Base-by-base conservation (phyloP, 2,329 filamentous ascomycete genomes). In the Orbilia javanica region DNA sequence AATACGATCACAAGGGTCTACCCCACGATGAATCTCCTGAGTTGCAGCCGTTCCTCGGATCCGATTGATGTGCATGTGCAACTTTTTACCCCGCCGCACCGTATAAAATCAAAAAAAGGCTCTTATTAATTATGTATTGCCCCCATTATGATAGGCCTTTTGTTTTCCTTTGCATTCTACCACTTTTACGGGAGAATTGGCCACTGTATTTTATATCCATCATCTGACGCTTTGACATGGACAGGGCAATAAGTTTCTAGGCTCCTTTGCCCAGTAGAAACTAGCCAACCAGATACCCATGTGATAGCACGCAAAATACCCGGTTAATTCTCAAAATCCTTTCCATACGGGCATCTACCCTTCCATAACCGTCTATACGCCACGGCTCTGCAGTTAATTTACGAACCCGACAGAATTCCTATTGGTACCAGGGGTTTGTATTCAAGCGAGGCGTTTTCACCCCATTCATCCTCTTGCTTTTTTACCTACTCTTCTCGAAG, bases 41-140 rank as follows among this genome's bases (percentile, higher is more conserved):
- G 48, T 63, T 77, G 60, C 73, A 66, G 73, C 66, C 36, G 67
- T 67, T 62, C 65, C 60, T 77, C 73, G 66, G 73, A 71, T 71
- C 73, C 73, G 63, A 71, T 77, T 50, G 50, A 77, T 71, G 73
- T 60, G 64, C 65, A 71, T 66, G 65, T 60, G 69, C 60, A 34
- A 73, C 42, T 44, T 44, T 29, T 67, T 67, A 68, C 70, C 66
- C 73, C 73, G 65, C 73, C 60, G 57, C 73, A 57, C 73, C 60
- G 57, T 48, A 65, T 69, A 77, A 62, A 65, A 22, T 34, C 44
- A 39, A 63, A 11, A 42, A 42, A 62, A 52, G 27, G 57, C 55
- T 46, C 44, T 68, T 55, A 63, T 66, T 39, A 39, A 18, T 4
- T 44, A n/a, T 20, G 8, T 44, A 44, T 50, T 50, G 20, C 2